Base-by-base conservation (phyloP, 148 eudicot species). In the Vaccinium myrtillus region DNA sequence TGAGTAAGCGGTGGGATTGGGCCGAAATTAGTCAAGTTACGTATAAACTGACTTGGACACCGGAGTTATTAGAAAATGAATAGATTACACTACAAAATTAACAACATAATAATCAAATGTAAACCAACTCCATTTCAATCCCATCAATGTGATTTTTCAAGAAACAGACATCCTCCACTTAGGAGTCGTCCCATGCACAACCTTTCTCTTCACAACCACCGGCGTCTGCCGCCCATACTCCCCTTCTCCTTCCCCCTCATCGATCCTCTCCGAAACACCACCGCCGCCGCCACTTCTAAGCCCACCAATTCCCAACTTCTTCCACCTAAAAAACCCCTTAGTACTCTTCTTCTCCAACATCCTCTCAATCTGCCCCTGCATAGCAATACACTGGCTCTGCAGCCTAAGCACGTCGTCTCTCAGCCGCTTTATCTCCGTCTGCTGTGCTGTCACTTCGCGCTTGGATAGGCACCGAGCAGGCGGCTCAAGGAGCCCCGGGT, bases 371-470 rank as follows among this genome's bases (percentile, higher is more conserved):
- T 96, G 93, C 46, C 61, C 86, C 82, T 96, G 95, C 90, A 96
- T 83, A 43, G 77, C 32, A 32, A 81, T 76, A 78, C 94, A 92
- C 77, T 91, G 97, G 77, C 77, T 89, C 78, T 94, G 95, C 67
- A 96, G 94, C 85, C 90, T 91, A 5, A 87, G 75, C 23, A 96
- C 92, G 59, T 96, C 94, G 18, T 96, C 98, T 81, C 88, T 93
- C 27, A 96, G 43, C 91, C 89, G 88, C 85, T 85, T 92, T 67
- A 96, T 88, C 87, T 94, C 99, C 73, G 83, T 63, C 7, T 92
- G 92, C 49, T 92, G 97, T 25, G 83, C 80, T 2, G 84, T 84
- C 19, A 88, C 59, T 25, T 89, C 93, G 23, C 98, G 89, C 79
- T 90, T 93, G 5, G 98, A 94, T 8, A 25, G 91, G 81, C 93